Base-by-base conservation (phyloP, 2,329 filamentous ascomycete species). In the Nannizziopsis barbatae region DNA sequence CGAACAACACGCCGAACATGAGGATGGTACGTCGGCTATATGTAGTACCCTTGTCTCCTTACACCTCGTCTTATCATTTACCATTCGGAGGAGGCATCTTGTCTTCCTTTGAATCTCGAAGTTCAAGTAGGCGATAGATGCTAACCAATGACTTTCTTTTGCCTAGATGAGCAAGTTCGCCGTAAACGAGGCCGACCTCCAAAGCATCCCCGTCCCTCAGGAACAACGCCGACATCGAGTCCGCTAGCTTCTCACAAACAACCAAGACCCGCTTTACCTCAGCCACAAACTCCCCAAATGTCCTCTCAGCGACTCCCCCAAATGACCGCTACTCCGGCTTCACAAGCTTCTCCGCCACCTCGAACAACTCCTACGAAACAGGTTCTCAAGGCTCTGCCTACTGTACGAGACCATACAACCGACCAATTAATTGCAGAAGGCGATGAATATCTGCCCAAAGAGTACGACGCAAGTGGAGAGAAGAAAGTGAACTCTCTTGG, bases 331-430 rank as follows among this genome's bases (percentile, higher is more conserved):
- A 60, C 60, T n/a, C 77, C 77, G 15, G 77, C 78, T 11, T 68
- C 70, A 15, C 86, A 79, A 53, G 65, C 71, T 14, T 80, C 79
- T 11, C 76, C 87, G 12, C 80, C 85, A 3, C 56, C 64, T 17
- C 92, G 90, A 66, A 77, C 83, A 2, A 87, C 87, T 2, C 84
- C 86, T 4, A 82, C 82, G 31, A 93, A 93, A 69, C 62, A 74
- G 8, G 86, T 90, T 7, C 75, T 96, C 58, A 98, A 98, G 69
- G 92, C 92, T 0, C 74, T 98, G 38, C 92, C 92, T 2, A 96
- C 92, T 3, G 92, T 96, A 11, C 77, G 92, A 66, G 92, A 98
- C 62, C 92, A 98, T 65, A 98, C 92, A 2, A 96, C 90, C 12
- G 90, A 96, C 64, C 90, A 96, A 65, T 78, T 98, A 27, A 87